These are phyloP conservation scores for Ceratobasidium sp. DNA, from an alignment of 1,284 basidiomycete species.

Conservation along the genomic window DNA sequence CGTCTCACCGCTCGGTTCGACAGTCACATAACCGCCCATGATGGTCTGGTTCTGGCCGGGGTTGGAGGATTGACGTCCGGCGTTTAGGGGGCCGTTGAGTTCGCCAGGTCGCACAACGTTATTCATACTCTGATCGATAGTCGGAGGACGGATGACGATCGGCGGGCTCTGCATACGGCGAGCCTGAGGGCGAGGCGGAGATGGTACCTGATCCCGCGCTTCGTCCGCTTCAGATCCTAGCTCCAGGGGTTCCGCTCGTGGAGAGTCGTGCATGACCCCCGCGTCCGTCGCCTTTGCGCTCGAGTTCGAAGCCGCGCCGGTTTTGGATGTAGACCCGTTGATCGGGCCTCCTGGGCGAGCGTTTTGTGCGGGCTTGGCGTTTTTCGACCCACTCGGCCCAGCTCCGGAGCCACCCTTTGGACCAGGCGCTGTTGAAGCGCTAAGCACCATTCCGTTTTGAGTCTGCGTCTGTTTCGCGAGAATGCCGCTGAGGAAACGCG, in stretches of 20 bases:
- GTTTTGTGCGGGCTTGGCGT: neutral
- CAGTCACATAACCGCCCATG: constrained; percentile 58
- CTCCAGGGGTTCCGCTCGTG: neutral
- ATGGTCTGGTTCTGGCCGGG: constrained; percentile 43
- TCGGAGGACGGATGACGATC: constrained; percentile 36
- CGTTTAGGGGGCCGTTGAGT: neutral
- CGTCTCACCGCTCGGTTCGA: constrained; percentile 49
- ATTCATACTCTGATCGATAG: constrained; percentile 38
- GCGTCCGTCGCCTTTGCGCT: constrained; percentile 36
- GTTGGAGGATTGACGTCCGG: neutral
- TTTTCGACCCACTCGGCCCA: neutral
- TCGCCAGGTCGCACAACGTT: neutral
- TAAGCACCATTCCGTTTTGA: constrained; percentile 12
- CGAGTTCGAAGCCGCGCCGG: neutral
- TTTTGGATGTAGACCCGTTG: neutral
- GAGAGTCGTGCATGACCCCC: constrained; percentile 27
- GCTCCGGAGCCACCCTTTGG: constrained; percentile 17
- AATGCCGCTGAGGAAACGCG: constrained; percentile 79
- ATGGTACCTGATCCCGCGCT: constrained; percentile 11
- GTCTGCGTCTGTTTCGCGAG: constrained; percentile 63
- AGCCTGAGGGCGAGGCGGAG: constrained; percentile 1
- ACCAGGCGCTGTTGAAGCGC: neutral
- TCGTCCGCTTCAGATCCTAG: constrained; percentile 19
- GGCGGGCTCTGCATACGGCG: constrained; percentile 26
- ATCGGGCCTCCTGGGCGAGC: neutral